A percentile compares a stretch with the other conserved stretches of the same genome.
phyloP scores from a whole-genome alignment of 768 basidiomycete genomes.

The Rhizopogon vinicolor region DNA sequence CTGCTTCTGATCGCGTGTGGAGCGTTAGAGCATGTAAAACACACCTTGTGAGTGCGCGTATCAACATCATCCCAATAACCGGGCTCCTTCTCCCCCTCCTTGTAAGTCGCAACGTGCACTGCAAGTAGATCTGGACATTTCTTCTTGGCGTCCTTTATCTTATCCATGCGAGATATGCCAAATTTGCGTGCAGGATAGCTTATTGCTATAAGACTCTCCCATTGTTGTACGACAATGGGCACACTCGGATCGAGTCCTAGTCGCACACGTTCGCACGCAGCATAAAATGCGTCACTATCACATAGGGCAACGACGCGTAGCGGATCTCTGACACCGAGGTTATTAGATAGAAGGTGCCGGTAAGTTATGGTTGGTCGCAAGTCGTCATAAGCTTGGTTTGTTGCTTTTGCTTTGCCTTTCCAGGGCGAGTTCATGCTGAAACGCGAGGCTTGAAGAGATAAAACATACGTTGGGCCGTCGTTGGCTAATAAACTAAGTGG shows the following conservation, averaged over 20 bases:
- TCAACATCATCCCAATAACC: constrained; percentile 91
- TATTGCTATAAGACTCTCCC: constrained; percentile 88
- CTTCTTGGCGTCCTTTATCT: constrained; percentile 75
- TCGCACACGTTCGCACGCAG: constrained; percentile 81
- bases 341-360: constrained; percentile 66
- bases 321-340: constrained; percentile 68
- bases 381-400: constrained; percentile 48
- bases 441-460: too few relatives aligned
- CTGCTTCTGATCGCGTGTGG: neutral
- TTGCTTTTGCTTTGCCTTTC: constrained; percentile 57
- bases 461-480: too few relatives aligned
- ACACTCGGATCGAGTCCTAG: constrained; percentile 56
- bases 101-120: constrained; percentile 95
- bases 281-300: constrained; percentile 85
- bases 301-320: constrained; percentile 85
- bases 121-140: constrained; percentile 80
- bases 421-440: constrained; percentile 23
- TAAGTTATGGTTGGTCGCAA: constrained; percentile 71
- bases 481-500: too few relatives aligned
- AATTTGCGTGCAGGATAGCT: constrained; percentile 93
- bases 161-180: constrained; percentile 91
- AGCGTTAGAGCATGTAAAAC: neutral
- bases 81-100: constrained; percentile 80
- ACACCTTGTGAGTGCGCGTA: constrained; percentile 87
- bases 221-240: constrained; percentile 83